phyloP scores from a whole-genome alignment of 768 basidiomycete genomes.

The Termitomyces sp. region DNA sequence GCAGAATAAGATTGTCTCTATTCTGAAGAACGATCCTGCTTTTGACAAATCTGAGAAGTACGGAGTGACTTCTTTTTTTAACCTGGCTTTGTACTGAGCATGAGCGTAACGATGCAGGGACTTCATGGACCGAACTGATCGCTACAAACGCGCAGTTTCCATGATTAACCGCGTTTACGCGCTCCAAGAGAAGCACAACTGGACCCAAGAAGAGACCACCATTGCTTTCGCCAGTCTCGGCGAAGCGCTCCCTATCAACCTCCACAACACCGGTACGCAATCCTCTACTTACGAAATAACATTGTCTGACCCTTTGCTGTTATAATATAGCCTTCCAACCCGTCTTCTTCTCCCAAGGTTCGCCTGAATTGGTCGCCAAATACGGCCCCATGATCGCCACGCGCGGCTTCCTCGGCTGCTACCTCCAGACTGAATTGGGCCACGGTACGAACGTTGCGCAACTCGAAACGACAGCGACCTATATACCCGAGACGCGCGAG shows the following conservation, averaged over 20 bases:
- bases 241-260: constrained; percentile 44
- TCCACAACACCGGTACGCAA: constrained; percentile 32
- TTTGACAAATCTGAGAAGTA: constrained; percentile 4
- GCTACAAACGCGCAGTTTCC: constrained; percentile 47
- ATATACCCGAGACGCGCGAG: constrained; percentile 56
- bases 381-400: constrained; percentile 45
- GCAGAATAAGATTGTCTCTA: constrained; percentile 34
- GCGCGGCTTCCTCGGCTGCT: constrained; percentile 65
- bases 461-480: constrained; percentile 76
- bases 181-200: constrained; percentile 47
- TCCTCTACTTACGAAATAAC: neutral
- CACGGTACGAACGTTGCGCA: constrained; percentile 69
- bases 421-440: constrained; percentile 74
- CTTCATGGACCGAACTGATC: constrained; percentile 54
- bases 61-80: neutral
- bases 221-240: constrained; percentile 46
- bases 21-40: constrained; percentile 48
- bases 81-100: neutral
- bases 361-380: constrained; percentile 43
- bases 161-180: constrained; percentile 57
- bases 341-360: constrained; percentile 59
- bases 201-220: constrained; percentile 43
- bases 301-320: constrained; percentile 8
- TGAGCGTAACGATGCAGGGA: constrained; percentile 28
- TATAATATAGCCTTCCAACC: constrained; percentile 53